Conservation (phyloP, 1,284 basidiomycete species). For the Irpex lacteus region DNA sequence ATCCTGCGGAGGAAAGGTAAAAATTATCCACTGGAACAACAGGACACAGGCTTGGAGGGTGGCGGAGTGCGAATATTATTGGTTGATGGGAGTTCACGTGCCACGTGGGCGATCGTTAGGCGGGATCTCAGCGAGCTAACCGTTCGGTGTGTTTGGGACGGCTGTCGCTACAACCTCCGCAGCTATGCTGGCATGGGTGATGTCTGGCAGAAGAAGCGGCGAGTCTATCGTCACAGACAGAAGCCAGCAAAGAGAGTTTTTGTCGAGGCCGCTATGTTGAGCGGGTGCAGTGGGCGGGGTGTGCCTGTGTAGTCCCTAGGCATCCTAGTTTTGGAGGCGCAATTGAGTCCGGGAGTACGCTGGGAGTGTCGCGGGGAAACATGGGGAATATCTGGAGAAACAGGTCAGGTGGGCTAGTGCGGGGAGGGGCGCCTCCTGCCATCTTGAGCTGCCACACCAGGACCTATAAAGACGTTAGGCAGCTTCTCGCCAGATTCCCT, state of each 20-base stretch:
- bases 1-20: background rate
- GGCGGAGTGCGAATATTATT: background rate
- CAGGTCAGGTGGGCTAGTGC: constrained; percentile 20
- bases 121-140: background rate
- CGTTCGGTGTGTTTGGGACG: no score
- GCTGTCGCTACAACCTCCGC: no score
- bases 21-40: background rate
- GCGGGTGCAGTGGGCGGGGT: constrained; percentile 1
- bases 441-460: constrained; percentile 4
- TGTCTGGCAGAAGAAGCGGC: background rate
- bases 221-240: background rate
- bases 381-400: constrained; percentile 31
- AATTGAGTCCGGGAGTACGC: constrained; percentile 10
- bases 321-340: background rate
- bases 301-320: constrained; percentile 15
- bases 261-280: background rate
- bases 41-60: background rate
- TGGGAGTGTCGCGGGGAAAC: constrained; percentile 26
- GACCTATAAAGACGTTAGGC: constrained; percentile 29
- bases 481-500: constrained; percentile 26
- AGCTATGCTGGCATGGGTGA: no score
- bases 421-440: background rate
- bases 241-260: background rate
- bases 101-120: background rate
- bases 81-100: background rate